Percentiles rank a stretch among this genome's conserved stretches.
These are phyloP conservation scores for Hymenochaete sp. DNA, from an alignment of 1,284 basidiomycete species.

Conservation along the genomic window DNA sequence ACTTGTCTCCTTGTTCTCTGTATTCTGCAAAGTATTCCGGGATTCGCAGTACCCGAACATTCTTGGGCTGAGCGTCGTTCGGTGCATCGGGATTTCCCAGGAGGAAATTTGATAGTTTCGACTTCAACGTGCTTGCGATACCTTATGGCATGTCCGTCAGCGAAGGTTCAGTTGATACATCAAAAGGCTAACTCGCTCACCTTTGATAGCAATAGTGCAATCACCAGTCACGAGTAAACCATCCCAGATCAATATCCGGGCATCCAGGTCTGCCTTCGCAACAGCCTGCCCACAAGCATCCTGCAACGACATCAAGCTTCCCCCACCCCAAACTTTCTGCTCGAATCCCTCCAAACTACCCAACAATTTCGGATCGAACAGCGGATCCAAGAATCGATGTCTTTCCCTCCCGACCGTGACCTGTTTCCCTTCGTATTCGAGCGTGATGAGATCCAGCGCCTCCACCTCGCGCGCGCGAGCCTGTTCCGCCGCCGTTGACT, in stretches of 20 bases:
- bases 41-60: slow-evolving; percentile 60
- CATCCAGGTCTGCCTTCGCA: slow-evolving; percentile 48
- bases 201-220: slow-evolving; percentile 66
- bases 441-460: slow-evolving; percentile 68
- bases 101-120: slow-evolving; percentile 66
- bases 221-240: slow-evolving; percentile 82
- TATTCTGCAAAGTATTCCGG: slow-evolving; percentile 93
- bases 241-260: slow-evolving; percentile 69
- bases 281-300: slow-evolving; percentile 57
- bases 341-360: slow-evolving; percentile 19
- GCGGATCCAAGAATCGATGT: slow-evolving; percentile 84
- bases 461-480: slow-evolving; percentile 74
- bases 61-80: slow-evolving; percentile 64
- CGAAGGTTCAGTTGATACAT: slow-evolving; percentile 11
- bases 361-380: slow-evolving; percentile 67
- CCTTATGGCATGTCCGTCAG: slow-evolving; percentile 32
- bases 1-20: slow-evolving; percentile 73
- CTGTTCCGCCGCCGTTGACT: slow-evolving; percentile 71
- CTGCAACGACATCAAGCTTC: slow-evolving; percentile 42
- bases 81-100: slow-evolving; percentile 53
- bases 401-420: slow-evolving; percentile 80
- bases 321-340: slow-evolving; percentile 20
- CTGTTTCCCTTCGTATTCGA: slow-evolving; percentile 63
- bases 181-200: slow-evolving; percentile 33
- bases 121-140: slow-evolving; percentile 63